These are phyloP conservation scores for Lupinus albus DNA, from an alignment of 306 rosid genomes.

Conservation along the genomic window DNA sequence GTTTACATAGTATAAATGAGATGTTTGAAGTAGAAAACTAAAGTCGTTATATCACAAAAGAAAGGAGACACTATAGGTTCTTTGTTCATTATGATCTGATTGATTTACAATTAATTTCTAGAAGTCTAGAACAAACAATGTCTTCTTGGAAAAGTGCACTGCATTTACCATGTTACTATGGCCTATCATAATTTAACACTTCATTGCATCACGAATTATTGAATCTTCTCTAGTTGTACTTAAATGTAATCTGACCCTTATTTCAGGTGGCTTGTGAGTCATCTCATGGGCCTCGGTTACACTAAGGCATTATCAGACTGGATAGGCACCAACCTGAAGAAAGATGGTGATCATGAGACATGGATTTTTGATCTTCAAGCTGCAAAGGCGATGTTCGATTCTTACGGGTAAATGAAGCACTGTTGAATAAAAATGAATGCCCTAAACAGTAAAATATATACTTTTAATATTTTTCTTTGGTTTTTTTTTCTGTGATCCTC, in stretches of 20 bases:
- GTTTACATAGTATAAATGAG: background rate
- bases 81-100: constrained; percentile 20
- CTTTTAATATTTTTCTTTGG: constrained; percentile 9
- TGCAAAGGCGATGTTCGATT: constrained; percentile 81
- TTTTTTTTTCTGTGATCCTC: constrained; percentile 1
- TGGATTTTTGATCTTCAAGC: constrained; percentile 82
- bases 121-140: constrained; percentile 1
- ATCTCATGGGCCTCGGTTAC: constrained; percentile 82
- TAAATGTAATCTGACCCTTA: constrained; percentile 31
- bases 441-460: background rate
- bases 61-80: background rate
- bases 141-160: constrained; percentile 12
- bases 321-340: constrained; percentile 88
- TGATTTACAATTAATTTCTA: background rate
- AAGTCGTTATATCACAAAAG: background rate
- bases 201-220: constrained; percentile 8
- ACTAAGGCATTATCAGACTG: constrained; percentile 83
- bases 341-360: constrained; percentile 77
- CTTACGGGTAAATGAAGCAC: constrained; percentile 64
- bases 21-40: constrained; percentile 4
- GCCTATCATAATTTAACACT: constrained; percentile 4
- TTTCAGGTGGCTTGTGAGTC: constrained; percentile 93
- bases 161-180: constrained; percentile 10
- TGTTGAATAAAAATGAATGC: constrained; percentile 16
- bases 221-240: constrained; percentile 30